These are phyloP conservation scores for Diversispora eburnea DNA, from an alignment of 192 early-diverging fungal species.

Conservation along the genomic window DNA sequence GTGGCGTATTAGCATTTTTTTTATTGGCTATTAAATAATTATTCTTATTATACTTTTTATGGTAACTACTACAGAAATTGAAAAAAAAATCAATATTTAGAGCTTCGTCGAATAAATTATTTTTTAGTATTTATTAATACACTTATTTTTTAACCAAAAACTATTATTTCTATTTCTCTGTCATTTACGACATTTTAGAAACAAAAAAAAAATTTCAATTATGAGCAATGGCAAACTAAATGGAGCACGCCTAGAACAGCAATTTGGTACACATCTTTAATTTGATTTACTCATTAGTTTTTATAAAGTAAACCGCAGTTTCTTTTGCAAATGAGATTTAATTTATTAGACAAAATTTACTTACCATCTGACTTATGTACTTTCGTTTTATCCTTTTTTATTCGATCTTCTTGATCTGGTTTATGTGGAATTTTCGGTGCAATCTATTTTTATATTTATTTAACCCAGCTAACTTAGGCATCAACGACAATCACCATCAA, in stretches of 20 bases:
- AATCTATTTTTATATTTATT: background rate
- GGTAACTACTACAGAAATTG: too few relatives aligned
- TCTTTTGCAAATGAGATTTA: background rate
- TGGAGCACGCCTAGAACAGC: conserved; percentile 59
- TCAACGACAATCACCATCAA: conserved; percentile 51
- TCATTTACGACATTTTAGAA: conserved; percentile 9
- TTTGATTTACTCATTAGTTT: background rate
- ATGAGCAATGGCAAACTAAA: conserved; percentile 47
- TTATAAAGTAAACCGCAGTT: background rate
- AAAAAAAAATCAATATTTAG: too few relatives aligned
- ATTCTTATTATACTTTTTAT: too few relatives aligned
- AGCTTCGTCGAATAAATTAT: too few relatives aligned
- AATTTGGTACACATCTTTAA: conserved; percentile 47
- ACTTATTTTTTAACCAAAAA: too few relatives aligned
- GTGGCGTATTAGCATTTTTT: too few relatives aligned
- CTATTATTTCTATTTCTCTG: background rate
- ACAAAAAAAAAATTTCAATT: conserved; percentile 27
- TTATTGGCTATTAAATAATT: too few relatives aligned
- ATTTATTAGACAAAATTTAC: background rate
- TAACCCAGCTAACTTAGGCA: conserved; percentile 56
- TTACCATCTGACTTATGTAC: background rate
- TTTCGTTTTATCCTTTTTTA: background rate
- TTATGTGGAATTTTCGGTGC: background rate
- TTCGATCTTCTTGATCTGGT: background rate
- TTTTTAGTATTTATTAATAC: too few relatives aligned